Evolutionary conservation across 495 filamentous ascomycete genomes (phyloP), one percentile per base, ranked within the genome.

Genomic region (Usnea hakonensis): DNA sequence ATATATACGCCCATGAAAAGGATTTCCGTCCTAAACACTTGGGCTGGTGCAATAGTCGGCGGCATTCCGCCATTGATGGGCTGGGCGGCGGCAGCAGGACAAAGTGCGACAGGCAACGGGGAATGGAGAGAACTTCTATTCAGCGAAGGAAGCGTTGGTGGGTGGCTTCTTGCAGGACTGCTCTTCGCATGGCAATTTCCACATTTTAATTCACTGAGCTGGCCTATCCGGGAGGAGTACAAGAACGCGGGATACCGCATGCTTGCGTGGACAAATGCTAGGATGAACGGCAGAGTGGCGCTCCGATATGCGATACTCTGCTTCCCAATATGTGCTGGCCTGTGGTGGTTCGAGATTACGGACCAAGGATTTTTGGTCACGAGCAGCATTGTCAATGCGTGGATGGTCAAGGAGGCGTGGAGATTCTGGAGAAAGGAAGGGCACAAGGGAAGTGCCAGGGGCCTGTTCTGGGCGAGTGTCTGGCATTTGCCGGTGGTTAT

Each of bases 151-250:
- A 88, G 86, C 60, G 75, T 87, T 9, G 94, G 94, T 3, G 95
- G 93, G 1, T 98, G 94, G 94, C 73, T 97, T 9, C 77, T 96
- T 1, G 95, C 89, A 7, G 84, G 81, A 0, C 75, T 97, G 36
- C 77, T 98, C 9, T 95, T 96, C 63, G 89, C 91, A 2, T 98
- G 94, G 94, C 94, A 98, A 72, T 97, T 97, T 69, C 90, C 94
- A 16, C 94, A 98, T 71, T 98, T 98, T 78, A 97, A 96, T 78
- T 86, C 91, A 0, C 78, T 98, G 13, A 91, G 87, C 28, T 94
- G 90, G 81, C 75, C 82, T 13, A 94, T 97, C 61, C 79, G 90
- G 10, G 88, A 95, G 2, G 95, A 98, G 68, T 98, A 98, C 75
- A 86, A 83, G 65, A 77, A 79, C 9, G 94, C 91, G 0, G 94